These are phyloP conservation scores for Astrephomene gubernaculifera DNA, from an alignment of 139 green algal species.

Conservation along the genomic window DNA sequence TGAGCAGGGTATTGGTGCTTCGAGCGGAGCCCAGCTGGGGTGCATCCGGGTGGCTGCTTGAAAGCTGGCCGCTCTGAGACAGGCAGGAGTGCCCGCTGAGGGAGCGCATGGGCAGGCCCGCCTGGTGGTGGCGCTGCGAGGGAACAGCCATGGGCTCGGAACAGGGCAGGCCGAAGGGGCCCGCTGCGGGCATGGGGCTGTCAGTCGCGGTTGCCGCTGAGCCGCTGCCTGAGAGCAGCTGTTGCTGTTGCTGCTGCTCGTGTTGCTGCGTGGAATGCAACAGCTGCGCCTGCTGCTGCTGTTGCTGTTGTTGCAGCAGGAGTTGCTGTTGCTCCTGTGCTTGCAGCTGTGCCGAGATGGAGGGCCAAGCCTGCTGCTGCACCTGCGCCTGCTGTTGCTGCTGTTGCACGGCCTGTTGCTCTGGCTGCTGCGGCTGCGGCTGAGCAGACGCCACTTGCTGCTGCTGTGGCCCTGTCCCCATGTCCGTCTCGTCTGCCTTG, in stretches of 20 bases:
- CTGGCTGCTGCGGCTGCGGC: background rate
- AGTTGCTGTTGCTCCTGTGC: background rate
- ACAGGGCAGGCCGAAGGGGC: background rate
- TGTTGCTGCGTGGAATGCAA: conserved; percentile 1
- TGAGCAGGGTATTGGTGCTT: conserved; percentile 12
- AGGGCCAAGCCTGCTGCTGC: background rate
- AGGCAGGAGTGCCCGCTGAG: conserved; percentile 22
- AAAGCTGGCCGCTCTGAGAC: conserved; percentile 26
- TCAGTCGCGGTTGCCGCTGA: background rate
- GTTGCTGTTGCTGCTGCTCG: background rate
- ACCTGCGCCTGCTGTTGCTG: conserved; percentile 18
- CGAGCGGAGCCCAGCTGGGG: conserved; percentile 11
- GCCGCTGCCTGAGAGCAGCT: background rate
- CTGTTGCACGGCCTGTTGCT: background rate
- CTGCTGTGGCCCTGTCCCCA: background rate
- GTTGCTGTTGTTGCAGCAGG: background rate
- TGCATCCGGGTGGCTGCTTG: background rate
- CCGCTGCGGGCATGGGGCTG: background rate
- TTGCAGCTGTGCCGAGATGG: background rate
- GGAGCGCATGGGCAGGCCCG: background rate
- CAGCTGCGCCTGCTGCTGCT: background rate
- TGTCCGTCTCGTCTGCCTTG: background rate
- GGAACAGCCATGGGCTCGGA: conserved; percentile 39
- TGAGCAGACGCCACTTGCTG: background rate
- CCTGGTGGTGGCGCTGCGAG: background rate